Conservation (phyloP, 2,329 filamentous ascomycete species). For the Fusarium sp. region DNA sequence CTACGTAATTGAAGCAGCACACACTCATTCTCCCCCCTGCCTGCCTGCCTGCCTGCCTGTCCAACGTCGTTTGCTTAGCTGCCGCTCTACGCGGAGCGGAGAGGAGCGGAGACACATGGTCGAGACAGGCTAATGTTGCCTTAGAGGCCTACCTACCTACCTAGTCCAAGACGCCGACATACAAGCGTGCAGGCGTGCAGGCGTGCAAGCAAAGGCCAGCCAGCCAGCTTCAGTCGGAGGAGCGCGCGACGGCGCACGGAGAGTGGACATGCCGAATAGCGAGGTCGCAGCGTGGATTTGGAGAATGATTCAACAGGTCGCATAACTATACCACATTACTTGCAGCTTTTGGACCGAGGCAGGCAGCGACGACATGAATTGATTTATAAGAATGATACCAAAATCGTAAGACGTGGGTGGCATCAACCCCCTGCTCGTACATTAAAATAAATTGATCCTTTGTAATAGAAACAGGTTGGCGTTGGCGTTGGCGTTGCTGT, state of each 20-base stretch:
- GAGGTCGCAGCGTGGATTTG: background rate
- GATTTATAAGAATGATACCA: background rate
- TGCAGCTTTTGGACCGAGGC: too few species aligned
- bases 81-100: slow-evolving; percentile 36
- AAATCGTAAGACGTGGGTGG: slow-evolving; percentile 29
- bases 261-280: slow-evolving; percentile 19
- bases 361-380: background rate
- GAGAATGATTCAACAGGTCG: background rate
- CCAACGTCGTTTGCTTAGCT: slow-evolving; percentile 26
- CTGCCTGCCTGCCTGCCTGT: too few species aligned
- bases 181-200: slow-evolving; percentile 20
- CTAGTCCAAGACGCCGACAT: slow-evolving; percentile 21
- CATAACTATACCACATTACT: too few species aligned
- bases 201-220: too few species aligned
- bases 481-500: too few species aligned
- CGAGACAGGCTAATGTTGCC: slow-evolving; percentile 25
- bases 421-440: slow-evolving; percentile 6
- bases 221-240: background rate
- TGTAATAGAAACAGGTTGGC: slow-evolving; percentile 11
- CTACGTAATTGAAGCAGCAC: slow-evolving; percentile 36
- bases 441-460: background rate
- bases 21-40: background rate
- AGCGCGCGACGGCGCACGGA: background rate
- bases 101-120: slow-evolving; percentile 34
- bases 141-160: too few species aligned